Evolutionary conservation across 305 asterid species (phyloP).

Genomic region (Petunia hybrid): DNA sequence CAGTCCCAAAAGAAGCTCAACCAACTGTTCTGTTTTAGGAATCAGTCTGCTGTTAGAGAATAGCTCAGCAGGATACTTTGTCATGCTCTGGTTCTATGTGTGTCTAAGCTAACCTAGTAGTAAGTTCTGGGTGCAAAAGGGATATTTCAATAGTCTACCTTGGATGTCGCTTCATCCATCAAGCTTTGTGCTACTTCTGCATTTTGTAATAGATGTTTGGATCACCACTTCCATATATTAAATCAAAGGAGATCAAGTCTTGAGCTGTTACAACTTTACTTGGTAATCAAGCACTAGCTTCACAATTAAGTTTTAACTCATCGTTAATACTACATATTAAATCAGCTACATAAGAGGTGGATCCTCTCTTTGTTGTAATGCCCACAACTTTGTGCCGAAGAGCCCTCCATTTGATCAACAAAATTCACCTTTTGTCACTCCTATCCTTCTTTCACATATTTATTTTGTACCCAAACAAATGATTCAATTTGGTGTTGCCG

Average conservation of each 20-base stretch:
- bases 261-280: not conserved
- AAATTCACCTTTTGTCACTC: not conserved
- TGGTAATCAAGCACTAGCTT: not conserved
- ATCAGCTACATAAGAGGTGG: slow-evolving; percentile 11
- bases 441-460: not conserved
- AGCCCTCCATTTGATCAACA: slow-evolving; percentile 21
- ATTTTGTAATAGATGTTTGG: not conserved
- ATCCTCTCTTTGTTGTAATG: slow-evolving; percentile 22
- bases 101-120: not conserved
- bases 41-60: not conserved
- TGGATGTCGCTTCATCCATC: slow-evolving; percentile 5
- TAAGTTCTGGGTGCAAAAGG: not conserved
- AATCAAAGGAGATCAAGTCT: slow-evolving; percentile 5
- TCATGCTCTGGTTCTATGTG: not conserved
- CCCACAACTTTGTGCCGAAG: not conserved
- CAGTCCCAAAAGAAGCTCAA: not conserved
- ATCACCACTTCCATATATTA: slow-evolving; percentile 30
- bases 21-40: slow-evolving; percentile 10
- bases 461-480: not conserved
- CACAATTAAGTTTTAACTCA: not conserved
- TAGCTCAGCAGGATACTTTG: slow-evolving; percentile 1
- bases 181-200: slow-evolving; percentile 25
- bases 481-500: slow-evolving; percentile 1
- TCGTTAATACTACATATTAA: slow-evolving; percentile 2
- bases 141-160: not conserved